Base-by-base conservation (phyloP, 2,329 filamentous ascomycete genomes). In the Geoglossum cookeanum region DNA sequence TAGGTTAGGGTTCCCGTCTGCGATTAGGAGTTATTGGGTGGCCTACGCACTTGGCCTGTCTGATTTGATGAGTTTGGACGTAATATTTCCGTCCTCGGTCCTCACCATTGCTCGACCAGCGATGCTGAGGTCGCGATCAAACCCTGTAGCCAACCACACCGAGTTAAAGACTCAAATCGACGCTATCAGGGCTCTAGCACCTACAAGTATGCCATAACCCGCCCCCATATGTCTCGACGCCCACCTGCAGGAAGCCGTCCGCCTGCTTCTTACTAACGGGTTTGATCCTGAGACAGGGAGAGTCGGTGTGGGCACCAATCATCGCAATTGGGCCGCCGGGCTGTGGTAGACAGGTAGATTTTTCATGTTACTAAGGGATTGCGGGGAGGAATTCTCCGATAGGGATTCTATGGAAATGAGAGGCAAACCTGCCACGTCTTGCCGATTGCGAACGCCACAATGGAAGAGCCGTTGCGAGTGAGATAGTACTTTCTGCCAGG, bases 401-500 rank as follows among this genome's bases (percentile, higher is more conserved):
- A 49, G 29, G 48, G 15, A 32, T 33, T 3, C 33, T 39, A 42
- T 17, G 39, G 39, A n/a, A n/a, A 32, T 33, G 32, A 33, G 5
- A 48, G 57, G 59, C 63, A 59, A 64, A 74, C 72, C 67, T 84
- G 84, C 91, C 91, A 98, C 74, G 86, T 84, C 65, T 81, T 80
- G 66, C 91, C 91, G 65, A 97, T 84, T 60, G 87, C 86, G 71
- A 97, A 97, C 61, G 90, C 90, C 59, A 95, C 81, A 62, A 97
- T 86, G 54, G 91, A 94, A 30, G 89, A 94, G 59, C 80, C 84
- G 72, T 97, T 97, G 62, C 91, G 85, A 53, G 91, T 97, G 65
- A 96, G 80, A 73, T 90, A 96, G 76, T 97, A 97, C 72, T 94
- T 96, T 61, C 91, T 90, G 61, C 91, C 90, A 27, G 89, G 87